Evolutionary conservation across 2,329 filamentous ascomycete genomes (phyloP).

Genomic region (Meredithiella fracta): DNA sequence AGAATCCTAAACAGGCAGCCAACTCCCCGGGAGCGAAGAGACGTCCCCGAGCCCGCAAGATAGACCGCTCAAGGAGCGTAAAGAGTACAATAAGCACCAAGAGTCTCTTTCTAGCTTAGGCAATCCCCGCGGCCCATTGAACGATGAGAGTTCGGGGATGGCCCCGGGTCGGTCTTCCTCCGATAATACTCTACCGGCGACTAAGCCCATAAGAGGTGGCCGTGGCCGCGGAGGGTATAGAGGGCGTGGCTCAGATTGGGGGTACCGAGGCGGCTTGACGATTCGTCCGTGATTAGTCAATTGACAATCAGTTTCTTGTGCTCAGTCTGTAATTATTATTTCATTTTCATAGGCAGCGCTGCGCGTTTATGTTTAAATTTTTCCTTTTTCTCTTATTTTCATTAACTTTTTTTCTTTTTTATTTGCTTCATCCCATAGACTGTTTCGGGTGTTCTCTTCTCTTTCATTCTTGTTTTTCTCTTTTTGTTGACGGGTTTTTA

Average conservation of each 20-base stretch:
- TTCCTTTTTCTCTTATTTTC: background rate
- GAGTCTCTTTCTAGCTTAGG: background rate
- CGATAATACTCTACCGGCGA: too few species aligned
- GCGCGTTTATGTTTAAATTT: background rate
- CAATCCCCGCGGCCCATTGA: background rate
- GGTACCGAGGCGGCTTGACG: conserved; percentile 10
- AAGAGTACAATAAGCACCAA: background rate
- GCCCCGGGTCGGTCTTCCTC: too few species aligned
- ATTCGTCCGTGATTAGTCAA: too few species aligned
- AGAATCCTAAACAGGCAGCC: background rate
- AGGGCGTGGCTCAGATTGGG: conserved; percentile 9
- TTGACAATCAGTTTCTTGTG: too few species aligned
- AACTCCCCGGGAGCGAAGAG: background rate
- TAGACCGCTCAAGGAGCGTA: background rate
- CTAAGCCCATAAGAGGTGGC: background rate
- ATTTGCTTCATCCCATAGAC: background rate
- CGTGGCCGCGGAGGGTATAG: conserved; percentile 10
- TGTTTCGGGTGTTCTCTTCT: background rate
- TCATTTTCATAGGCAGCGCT: background rate
- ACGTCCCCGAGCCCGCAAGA: too few species aligned
- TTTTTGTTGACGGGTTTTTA: too few species aligned
- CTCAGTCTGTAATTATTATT: background rate
- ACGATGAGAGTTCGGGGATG: too few species aligned
- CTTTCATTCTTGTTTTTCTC: too few species aligned
- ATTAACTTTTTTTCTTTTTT: background rate